A percentile compares a stretch with the other conserved stretches of the same genome.
phyloP scores from a whole-genome alignment of 192 early-diverging fungal species.

The Backusella australiensis region DNA sequence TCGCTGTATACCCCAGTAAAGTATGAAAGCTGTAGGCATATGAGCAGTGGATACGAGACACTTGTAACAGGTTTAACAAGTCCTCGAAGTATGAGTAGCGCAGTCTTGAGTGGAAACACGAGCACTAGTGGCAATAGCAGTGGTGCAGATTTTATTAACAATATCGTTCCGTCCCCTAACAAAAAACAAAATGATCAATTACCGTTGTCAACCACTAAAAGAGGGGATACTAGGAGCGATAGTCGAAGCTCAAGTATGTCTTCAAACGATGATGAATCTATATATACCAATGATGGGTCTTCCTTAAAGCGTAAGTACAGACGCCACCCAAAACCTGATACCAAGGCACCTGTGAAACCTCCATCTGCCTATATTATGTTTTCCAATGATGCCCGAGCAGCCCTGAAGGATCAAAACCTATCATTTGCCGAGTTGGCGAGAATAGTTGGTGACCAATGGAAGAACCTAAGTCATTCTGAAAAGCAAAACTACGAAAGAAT shows the following conservation, averaged over 20 bases:
- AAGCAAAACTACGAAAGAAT: slow-evolving; percentile 35
- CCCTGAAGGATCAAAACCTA: slow-evolving; percentile 32
- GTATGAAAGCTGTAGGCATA: not conserved
- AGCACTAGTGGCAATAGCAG: not conserved
- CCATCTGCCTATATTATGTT: slow-evolving; percentile 48
- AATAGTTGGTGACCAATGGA: slow-evolving; percentile 46
- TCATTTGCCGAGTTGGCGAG: slow-evolving; percentile 40
- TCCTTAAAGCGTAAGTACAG: slow-evolving; percentile 38
- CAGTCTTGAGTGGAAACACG: not conserved
- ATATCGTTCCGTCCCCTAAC: not conserved
- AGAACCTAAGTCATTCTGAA: slow-evolving; percentile 26
- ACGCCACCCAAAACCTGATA: slow-evolving; percentile 42
- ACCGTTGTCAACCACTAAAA: not conserved
- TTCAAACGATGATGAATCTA: slow-evolving; percentile 16
- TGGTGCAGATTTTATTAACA: not conserved
- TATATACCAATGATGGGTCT: not conserved
- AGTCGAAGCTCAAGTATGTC: not conserved
- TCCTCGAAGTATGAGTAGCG: not conserved
- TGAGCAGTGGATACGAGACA: not conserved
- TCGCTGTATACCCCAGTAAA: not conserved
- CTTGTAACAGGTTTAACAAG: not conserved
- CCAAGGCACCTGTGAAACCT: slow-evolving; percentile 44
- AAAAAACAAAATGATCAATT: not conserved
- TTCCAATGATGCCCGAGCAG: slow-evolving; percentile 37
- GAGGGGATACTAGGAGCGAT: not conserved